Percentiles rank a stretch among this genome's conserved stretches.
These are phyloP conservation scores for Spiromastix sp. DNA, from an alignment of 2,329 filamentous ascomycete genomes.

Conservation along the genomic window DNA sequence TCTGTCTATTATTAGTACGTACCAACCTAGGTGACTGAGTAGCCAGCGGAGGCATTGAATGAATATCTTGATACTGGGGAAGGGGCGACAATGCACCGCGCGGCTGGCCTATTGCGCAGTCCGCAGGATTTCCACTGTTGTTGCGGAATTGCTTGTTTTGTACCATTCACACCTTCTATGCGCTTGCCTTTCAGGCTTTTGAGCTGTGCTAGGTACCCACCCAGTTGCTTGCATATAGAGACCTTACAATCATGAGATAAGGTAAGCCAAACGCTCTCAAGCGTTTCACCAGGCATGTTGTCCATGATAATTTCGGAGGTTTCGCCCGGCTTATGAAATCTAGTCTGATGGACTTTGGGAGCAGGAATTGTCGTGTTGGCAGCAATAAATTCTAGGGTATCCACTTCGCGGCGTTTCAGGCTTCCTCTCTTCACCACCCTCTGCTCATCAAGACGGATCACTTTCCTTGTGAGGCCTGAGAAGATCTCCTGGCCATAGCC, in stretches of 20 bases:
- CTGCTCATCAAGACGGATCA: constrained; percentile 4
- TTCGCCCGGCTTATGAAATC: neutral
- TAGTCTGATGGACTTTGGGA: constrained; percentile 2
- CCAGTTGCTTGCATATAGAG: neutral
- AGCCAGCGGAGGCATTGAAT: no score
- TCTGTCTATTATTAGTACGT: no score
- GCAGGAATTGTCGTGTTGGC: constrained; percentile 5
- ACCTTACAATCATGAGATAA: constrained; percentile 1
- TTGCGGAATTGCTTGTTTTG: no score
- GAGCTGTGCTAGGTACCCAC: constrained; percentile 3
- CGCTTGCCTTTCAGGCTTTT: constrained; percentile 5
- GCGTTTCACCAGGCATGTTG: constrained; percentile 2
- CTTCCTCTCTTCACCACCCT: constrained; percentile 1
- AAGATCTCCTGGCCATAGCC: constrained; percentile 3
- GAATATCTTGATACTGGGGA: no score
- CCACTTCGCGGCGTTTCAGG: constrained; percentile 1
- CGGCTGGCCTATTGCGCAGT: no score
- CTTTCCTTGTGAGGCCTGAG: neutral
- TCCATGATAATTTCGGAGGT: constrained; percentile 1
- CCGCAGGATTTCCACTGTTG: no score
- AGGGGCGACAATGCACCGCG: no score
- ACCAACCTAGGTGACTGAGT: no score
- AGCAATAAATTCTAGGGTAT: constrained; percentile 3
- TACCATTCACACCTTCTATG: constrained; percentile 1
- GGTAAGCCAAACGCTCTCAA: constrained; percentile 2